These are phyloP conservation scores for Eucalyptus pauciflora DNA, from an alignment of 345 rosid genomes.

Conservation along the genomic window DNA sequence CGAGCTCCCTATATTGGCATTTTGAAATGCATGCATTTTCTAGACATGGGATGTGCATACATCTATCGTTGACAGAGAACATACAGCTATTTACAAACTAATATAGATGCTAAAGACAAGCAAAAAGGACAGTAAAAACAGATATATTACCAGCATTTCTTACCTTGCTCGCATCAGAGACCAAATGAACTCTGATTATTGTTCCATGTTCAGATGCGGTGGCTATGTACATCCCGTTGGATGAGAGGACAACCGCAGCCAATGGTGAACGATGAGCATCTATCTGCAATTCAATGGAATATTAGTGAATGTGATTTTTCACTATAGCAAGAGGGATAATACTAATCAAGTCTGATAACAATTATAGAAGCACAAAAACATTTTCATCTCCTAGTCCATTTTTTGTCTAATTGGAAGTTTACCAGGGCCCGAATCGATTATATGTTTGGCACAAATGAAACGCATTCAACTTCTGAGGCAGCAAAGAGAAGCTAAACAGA, in stretches of 20 bases:
- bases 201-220: constrained; percentile 98
- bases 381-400: not conserved
- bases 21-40: not conserved
- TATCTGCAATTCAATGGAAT: constrained; percentile 33
- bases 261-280: constrained; percentile 85
- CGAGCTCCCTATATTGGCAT: not conserved
- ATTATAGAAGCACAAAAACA: not conserved
- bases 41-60: not conserved
- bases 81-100: not conserved
- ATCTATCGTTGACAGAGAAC: not conserved
- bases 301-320: not conserved
- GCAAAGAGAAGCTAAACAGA: not conserved
- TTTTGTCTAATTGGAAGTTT: not conserved
- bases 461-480: not conserved
- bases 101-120: not conserved
- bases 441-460: not conserved
- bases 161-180: constrained; percentile 84
- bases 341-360: not conserved
- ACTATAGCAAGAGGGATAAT: not conserved
- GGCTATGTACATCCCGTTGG: constrained; percentile 78
- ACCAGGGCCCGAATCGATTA: not conserved
- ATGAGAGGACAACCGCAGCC: constrained; percentile 71
- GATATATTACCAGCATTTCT: not conserved
- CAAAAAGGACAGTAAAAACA: not conserved
- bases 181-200: constrained; percentile 70